phyloP scores from a whole-genome alignment of 768 basidiomycete species.

The Paxillus rubicundulus region DNA sequence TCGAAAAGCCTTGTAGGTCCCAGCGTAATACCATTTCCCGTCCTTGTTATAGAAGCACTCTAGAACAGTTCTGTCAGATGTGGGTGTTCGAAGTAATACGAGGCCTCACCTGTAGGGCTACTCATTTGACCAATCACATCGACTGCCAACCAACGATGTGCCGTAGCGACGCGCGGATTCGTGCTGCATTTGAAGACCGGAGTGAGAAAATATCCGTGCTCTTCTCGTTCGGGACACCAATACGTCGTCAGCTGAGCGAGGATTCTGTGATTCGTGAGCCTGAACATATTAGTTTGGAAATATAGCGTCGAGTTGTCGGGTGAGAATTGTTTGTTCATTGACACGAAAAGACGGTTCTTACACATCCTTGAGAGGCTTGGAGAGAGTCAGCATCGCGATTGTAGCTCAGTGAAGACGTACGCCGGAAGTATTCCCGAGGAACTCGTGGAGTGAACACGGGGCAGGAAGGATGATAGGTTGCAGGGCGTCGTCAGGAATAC shows the following conservation, averaged over 20 bases:
- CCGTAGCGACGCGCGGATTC: constrained; percentile 71
- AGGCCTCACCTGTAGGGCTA: constrained; percentile 56
- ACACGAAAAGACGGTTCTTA: constrained; percentile 33
- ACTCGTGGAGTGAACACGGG: constrained; percentile 66
- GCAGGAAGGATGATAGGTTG: constrained; percentile 67
- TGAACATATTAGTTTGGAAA: constrained; percentile 22
- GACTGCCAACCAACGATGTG: constrained; percentile 69
- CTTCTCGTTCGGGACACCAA: constrained; percentile 82
- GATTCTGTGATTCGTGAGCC: constrained; percentile 64
- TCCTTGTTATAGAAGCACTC: constrained; percentile 84
- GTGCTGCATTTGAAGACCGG: constrained; percentile 77
- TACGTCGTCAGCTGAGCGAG: constrained; percentile 65
- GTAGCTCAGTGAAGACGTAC: constrained; percentile 38
- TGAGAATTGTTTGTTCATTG: neutral
- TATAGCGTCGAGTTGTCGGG: neutral
- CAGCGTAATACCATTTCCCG: constrained; percentile 81
- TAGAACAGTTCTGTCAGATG: constrained; percentile 23
- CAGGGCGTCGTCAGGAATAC: constrained; percentile 62
- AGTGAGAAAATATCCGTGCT: constrained; percentile 74
- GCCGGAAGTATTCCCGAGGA: constrained; percentile 54
- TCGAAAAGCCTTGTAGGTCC: constrained; percentile 66
- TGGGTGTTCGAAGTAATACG: neutral
- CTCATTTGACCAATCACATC: constrained; percentile 60
- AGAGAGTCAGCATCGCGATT: constrained; percentile 5
- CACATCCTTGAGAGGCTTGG: constrained; percentile 56